A percentile compares a stretch with the other conserved stretches of the same genome.
Evolutionary conservation across 1,284 basidiomycete genomes (phyloP).

Genomic region (Filobasidium uniguttulatum): DNA sequence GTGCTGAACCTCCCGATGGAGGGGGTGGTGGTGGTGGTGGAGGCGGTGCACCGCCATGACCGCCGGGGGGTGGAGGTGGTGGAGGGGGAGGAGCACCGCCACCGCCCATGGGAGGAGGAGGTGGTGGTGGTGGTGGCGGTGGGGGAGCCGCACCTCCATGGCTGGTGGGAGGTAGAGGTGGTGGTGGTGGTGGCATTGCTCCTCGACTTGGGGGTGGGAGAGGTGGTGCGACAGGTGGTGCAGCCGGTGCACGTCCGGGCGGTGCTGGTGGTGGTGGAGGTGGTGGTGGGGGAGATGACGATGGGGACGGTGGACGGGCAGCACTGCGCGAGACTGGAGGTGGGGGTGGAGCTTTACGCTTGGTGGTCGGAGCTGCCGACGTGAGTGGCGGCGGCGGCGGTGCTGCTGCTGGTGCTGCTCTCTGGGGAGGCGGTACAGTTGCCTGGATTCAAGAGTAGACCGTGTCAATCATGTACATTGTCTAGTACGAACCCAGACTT

Average conservation of each 20-base stretch:
- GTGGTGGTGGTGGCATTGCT: constrained; percentile 28
- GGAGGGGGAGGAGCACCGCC: constrained; percentile 21
- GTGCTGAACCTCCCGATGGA: constrained; percentile 39
- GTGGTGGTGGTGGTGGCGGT: constrained; percentile 28
- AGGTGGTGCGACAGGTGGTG: constrained; percentile 36
- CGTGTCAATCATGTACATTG: not conserved
- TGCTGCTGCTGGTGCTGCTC: constrained; percentile 29
- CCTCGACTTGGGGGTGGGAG: constrained; percentile 36
- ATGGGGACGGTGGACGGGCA: constrained; percentile 13
- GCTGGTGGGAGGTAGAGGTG: constrained; percentile 22
- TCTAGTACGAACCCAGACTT: not conserved
- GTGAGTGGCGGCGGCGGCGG: constrained; percentile 5
- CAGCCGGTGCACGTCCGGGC: constrained; percentile 16
- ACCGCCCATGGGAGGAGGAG: constrained; percentile 18
- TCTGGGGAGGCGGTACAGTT: not conserved
- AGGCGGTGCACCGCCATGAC: constrained; percentile 62
- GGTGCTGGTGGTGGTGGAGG: constrained; percentile 38
- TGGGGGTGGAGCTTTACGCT: constrained; percentile 35
- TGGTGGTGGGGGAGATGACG: constrained; percentile 27
- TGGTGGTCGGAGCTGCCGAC: constrained; percentile 28
- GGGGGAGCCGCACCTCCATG: constrained; percentile 15
- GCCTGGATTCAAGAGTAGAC: not conserved
- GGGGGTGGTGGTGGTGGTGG: constrained; percentile 43
- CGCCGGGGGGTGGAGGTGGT: constrained; percentile 45
- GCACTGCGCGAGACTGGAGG: constrained; percentile 32